Conservation (phyloP, 352 stramenopile genomes). For the Globisporangium rhizosaccharum region DNA sequence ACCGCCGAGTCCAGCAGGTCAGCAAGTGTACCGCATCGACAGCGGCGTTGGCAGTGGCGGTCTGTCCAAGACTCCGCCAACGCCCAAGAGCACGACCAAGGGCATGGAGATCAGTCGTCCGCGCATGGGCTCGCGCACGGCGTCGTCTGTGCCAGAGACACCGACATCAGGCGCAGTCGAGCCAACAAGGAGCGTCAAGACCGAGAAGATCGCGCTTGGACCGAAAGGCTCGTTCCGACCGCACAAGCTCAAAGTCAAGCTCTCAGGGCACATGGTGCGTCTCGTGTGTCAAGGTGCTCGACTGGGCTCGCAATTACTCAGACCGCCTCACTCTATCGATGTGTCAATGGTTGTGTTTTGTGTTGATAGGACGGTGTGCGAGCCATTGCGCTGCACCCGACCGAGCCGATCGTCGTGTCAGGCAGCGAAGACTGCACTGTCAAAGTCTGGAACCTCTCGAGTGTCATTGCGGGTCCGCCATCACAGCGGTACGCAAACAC, state of each 20-base stretch:
- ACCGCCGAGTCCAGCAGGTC: constrained; percentile 21
- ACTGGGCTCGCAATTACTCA: neutral
- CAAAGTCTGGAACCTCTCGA: constrained; percentile 78
- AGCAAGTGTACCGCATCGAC: constrained; percentile 60
- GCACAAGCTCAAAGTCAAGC: constrained; percentile 83
- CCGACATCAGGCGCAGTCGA: constrained; percentile 21
- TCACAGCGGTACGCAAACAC: constrained; percentile 36
- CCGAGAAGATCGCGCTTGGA: constrained; percentile 36
- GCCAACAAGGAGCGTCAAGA: constrained; percentile 32
- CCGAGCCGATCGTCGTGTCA: constrained; percentile 75
- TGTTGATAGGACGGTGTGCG: constrained; percentile 62
- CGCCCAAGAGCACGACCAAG: constrained; percentile 41
- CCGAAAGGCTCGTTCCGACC: constrained; percentile 62
- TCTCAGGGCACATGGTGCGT: constrained; percentile 77
- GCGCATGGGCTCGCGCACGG: constrained; percentile 59
- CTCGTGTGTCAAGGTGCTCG: neutral
- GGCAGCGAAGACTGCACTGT: constrained; percentile 84
- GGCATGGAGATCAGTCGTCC: constrained; percentile 76
- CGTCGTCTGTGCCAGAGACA: constrained; percentile 23
- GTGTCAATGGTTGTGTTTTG: neutral
- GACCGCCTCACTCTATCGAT: neutral
- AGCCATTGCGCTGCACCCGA: constrained; percentile 72
- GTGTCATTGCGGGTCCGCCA: constrained; percentile 49
- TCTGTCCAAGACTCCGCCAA: constrained; percentile 21
- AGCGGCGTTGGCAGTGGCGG: constrained; percentile 26